Conservation (phyloP, 257 asterid genomes). For the Craterostigma plantagineum region DNA sequence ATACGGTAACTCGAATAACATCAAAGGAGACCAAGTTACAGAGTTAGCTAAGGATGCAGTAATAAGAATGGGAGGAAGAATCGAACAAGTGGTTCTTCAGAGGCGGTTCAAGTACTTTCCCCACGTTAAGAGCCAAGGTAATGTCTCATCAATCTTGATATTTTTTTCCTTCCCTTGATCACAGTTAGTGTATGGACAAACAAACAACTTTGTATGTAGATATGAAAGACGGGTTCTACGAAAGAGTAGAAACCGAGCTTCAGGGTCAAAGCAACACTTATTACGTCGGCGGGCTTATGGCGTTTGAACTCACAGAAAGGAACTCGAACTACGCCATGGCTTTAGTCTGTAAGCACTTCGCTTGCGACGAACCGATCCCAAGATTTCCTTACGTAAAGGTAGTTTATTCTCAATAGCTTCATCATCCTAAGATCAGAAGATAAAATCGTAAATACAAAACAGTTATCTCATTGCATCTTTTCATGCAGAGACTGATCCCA, state of each 20-base stretch:
- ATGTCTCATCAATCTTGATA: background rate
- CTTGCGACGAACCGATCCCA: slow-evolving; percentile 28
- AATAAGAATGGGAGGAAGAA: slow-evolving; percentile 49
- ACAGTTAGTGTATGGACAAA: background rate
- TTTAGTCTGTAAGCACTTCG: slow-evolving; percentile 44
- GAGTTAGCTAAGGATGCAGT: slow-evolving; percentile 44
- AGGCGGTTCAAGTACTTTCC: slow-evolving; percentile 68
- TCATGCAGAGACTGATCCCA: slow-evolving; percentile 47
- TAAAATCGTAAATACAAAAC: too few species aligned
- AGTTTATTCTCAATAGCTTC: background rate
- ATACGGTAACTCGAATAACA: slow-evolving; percentile 51
- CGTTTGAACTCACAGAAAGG: slow-evolving; percentile 81
- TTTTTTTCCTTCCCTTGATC: too few species aligned
- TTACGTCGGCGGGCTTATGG: slow-evolving; percentile 73
- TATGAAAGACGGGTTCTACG: slow-evolving; percentile 65
- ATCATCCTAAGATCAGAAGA: background rate
- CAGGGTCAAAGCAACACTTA: slow-evolving; percentile 64
- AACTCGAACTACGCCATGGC: slow-evolving; percentile 50
- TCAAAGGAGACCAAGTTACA: slow-evolving; percentile 29
- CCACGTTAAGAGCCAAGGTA: slow-evolving; percentile 61
- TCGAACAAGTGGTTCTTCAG: slow-evolving; percentile 30
- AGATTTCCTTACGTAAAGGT: slow-evolving; percentile 57
- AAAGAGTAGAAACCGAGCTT: slow-evolving; percentile 42
- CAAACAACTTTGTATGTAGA: slow-evolving; percentile 23
- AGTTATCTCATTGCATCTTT: too few species aligned